Percentiles rank a stretch among this genome's conserved stretches.
Conservation (phyloP, 1,139 yeast species). For the Yamadazyma triangularis region DNA sequence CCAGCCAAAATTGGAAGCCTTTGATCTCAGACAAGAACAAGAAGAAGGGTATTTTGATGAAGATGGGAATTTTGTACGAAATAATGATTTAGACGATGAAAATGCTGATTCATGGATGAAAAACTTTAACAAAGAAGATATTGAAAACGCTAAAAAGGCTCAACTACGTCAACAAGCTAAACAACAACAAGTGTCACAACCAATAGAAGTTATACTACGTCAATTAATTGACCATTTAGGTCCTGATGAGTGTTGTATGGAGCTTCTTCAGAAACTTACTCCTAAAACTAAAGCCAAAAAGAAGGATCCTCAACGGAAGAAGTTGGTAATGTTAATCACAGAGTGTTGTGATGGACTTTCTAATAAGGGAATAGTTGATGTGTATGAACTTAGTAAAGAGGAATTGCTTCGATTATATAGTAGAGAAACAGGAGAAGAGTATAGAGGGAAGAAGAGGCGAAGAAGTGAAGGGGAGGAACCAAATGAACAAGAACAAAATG, state of each 20-base stretch:
- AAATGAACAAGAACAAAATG: constrained; percentile 8
- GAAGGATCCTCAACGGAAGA: constrained; percentile 19
- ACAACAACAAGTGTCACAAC: neutral
- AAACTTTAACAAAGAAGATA: constrained; percentile 46
- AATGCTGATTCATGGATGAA: constrained; percentile 22
- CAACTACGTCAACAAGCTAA: constrained; percentile 21
- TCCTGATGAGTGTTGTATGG: constrained; percentile 63
- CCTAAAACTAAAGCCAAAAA: constrained; percentile 15
- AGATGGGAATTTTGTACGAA: constrained; percentile 56
- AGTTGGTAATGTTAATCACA: constrained; percentile 38
- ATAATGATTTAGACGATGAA: constrained; percentile 27
- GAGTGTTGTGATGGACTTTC: constrained; percentile 45
- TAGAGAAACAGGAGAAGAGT: constrained; percentile 45
- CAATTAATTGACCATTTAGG: constrained; percentile 41
- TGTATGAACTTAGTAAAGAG: constrained; percentile 57
- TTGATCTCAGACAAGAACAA: constrained; percentile 53
- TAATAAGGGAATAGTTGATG: constrained; percentile 34
- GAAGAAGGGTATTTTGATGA: constrained; percentile 60
- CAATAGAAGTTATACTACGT: constrained; percentile 23
- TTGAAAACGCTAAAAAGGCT: constrained; percentile 43
- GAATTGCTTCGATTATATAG: constrained; percentile 52
- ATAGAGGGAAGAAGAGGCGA: constrained; percentile 20
- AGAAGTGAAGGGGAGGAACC: constrained; percentile 10
- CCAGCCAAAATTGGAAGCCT: constrained; percentile 49
- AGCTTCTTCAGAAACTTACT: constrained; percentile 48